Base-by-base conservation (phyloP, 768 basidiomycete genomes). In the Pisolithus sp. region DNA sequence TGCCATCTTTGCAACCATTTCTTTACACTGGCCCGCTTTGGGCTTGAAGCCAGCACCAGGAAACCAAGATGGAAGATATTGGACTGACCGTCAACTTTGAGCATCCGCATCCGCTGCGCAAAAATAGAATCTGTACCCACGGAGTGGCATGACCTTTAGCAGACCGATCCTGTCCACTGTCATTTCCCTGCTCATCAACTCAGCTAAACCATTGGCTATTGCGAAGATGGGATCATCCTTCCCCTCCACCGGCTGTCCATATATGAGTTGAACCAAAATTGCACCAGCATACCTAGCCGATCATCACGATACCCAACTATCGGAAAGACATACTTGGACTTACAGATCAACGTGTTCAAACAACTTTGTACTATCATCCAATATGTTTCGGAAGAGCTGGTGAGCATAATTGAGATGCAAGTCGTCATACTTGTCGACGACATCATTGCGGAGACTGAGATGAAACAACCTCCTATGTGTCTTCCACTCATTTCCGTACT, bases 401-500 rank as follows among this genome's bases (percentile, higher is more conserved):
- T 17, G 34, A 23, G 53, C 50, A 36, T 46, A 38, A 26, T 23
- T 13, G 20, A 49, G 26, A 38, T 55, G 45, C 42, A 52, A 20
- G 6, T 48, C 43, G 10, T 52, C 43, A 40, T 54, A 55, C 31
- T 48, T 39, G n/a, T 21, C 39, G 18, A 40, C 36, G 24, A 50
- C 50, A 4, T 57, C 50, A 17, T 41, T 20, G 8, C 50, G 47
- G 13, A 60, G 50, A 20, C 50, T 50, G 13, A 51, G 53, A 38
- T 56, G 53, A 31, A 57, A 50, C 5, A 58, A 26, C 40, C 49
- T 53, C 31, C 61, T 57, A 41, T 60, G 57, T 31, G 51, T 40
- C 28, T 52, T 54, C 57, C 57, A 62, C 18, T 39, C 37, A 20
- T 55, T 49, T 7, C 59, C 59, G 36, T 60, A 60, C n/a, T 42